These are phyloP conservation scores for Komagataella populi DNA, from an alignment of 805 yeast species.

Conservation along the genomic window DNA sequence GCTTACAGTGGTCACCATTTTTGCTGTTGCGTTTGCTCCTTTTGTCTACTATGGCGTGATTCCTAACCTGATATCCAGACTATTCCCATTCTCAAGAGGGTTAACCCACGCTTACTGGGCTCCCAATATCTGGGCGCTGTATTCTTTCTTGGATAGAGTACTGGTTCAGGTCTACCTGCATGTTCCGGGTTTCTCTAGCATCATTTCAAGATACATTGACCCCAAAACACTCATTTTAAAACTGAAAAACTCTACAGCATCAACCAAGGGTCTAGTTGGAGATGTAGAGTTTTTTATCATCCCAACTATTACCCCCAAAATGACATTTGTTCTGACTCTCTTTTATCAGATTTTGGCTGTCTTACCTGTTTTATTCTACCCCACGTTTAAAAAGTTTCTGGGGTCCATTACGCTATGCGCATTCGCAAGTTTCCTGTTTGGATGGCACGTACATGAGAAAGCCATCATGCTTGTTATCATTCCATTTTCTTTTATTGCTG, in stretches of 20 bases:
- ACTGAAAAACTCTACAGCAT: conserved; percentile 3
- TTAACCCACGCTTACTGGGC: conserved; percentile 99
- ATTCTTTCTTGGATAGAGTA: conserved; percentile 69
- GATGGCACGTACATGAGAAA: conserved; percentile 99
- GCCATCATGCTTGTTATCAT: conserved; percentile 83
- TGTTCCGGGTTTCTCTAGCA: conserved; percentile 23
- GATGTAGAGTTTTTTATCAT: conserved; percentile 73
- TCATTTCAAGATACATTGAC: conserved; percentile 6
- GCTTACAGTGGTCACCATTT: conserved; percentile 43
- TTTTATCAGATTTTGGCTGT: conserved; percentile 74
- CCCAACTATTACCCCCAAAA: conserved; percentile 66
- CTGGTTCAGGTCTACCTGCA: conserved; percentile 31
- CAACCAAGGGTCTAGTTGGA: conserved; percentile 83
- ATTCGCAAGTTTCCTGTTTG: conserved; percentile 80
- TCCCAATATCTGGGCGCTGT: conserved; percentile 93
- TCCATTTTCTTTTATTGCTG: conserved; percentile 71
- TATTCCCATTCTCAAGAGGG: conserved; percentile 92
- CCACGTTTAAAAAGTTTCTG: conserved; percentile 65
- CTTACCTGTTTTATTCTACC: conserved; percentile 55
- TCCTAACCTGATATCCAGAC: conserved; percentile 49
- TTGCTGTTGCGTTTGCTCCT: conserved; percentile 65
- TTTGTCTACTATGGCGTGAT: conserved; percentile 48
- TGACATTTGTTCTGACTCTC: conserved; percentile 70
- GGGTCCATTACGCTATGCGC: conserved; percentile 86
- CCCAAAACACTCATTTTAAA: neutral